These are phyloP conservation scores for Fraxinus greggii DNA, from an alignment of 305 asterid species.

Conservation along the genomic window DNA sequence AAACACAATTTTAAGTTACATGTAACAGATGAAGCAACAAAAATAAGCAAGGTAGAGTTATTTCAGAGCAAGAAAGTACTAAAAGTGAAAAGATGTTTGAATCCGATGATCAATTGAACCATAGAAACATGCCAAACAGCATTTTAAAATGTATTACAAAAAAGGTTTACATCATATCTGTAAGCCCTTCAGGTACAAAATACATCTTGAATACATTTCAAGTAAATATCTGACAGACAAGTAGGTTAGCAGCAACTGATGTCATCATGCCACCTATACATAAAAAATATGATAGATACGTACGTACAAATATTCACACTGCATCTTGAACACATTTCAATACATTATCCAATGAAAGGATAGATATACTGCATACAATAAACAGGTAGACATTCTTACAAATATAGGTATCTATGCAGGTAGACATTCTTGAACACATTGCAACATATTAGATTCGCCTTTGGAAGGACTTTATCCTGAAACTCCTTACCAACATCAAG, in stretches of 20 bases:
- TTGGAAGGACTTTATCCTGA: not conserved
- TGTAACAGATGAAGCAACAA: constrained; percentile 6
- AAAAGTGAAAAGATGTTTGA: not conserved
- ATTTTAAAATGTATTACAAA: not conserved
- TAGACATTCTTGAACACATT: not conserved
- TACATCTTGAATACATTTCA: not conserved
- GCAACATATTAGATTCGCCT: not conserved
- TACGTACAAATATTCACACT: not conserved
- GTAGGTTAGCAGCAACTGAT: not conserved
- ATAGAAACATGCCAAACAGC: not conserved
- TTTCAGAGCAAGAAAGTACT: not conserved
- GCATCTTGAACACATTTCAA: not conserved
- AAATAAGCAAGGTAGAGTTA: not conserved
- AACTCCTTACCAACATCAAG: not conserved
- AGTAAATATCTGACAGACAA: not conserved
- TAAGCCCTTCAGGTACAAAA: not conserved
- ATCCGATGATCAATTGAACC: not conserved
- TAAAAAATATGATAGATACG: not conserved
- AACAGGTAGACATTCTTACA: not conserved
- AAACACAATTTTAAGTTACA: not conserved
- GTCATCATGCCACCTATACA: not conserved
- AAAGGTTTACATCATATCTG: not conserved
- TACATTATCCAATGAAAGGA: not conserved
- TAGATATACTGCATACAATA: not conserved
- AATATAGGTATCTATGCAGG: not conserved